Evolutionary conservation across 2,329 filamentous ascomycete species (phyloP).

Genomic region (Metarhizium album): DNA sequence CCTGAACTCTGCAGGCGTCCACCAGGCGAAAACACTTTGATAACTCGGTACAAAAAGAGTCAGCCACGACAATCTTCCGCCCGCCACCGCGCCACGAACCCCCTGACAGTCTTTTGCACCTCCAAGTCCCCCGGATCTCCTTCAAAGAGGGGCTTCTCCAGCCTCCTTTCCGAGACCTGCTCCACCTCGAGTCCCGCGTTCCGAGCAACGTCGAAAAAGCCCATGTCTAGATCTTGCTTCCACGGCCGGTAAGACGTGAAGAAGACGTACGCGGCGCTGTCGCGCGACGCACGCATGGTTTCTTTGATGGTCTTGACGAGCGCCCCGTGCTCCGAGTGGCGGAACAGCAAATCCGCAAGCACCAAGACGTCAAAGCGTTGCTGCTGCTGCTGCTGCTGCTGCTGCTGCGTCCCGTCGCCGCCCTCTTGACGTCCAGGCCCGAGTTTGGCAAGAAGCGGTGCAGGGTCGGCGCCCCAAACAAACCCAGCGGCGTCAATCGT

Average conservation of each 20-base stretch:
- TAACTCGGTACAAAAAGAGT: too few relatives aligned
- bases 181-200: slow-evolving; percentile 63
- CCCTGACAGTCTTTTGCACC: slow-evolving; percentile 71
- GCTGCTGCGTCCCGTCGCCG: slow-evolving; percentile 18
- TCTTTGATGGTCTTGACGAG: slow-evolving; percentile 60
- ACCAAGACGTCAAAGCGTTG: slow-evolving; percentile 70
- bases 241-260: slow-evolving; percentile 93
- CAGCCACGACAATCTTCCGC: background rate
- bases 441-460: slow-evolving; percentile 47
- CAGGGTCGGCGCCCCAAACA: slow-evolving; percentile 66
- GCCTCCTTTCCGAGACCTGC: slow-evolving; percentile 68
- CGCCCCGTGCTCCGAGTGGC: slow-evolving; percentile 76
- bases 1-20: too few relatives aligned
- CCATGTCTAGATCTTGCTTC: slow-evolving; percentile 74
- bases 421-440: slow-evolving; percentile 16
- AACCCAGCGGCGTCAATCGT: slow-evolving; percentile 56
- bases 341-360: slow-evolving; percentile 82
- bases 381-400: too few relatives aligned
- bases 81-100: slow-evolving; percentile 60
- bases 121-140: slow-evolving; percentile 77
- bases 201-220: slow-evolving; percentile 71
- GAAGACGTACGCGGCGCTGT: slow-evolving; percentile 68
- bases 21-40: too few relatives aligned
- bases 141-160: slow-evolving; percentile 84
- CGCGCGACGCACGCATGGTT: slow-evolving; percentile 46